These are phyloP conservation scores for Phylloporus arenicola DNA, from an alignment of 768 basidiomycete genomes.

Conservation along the genomic window DNA sequence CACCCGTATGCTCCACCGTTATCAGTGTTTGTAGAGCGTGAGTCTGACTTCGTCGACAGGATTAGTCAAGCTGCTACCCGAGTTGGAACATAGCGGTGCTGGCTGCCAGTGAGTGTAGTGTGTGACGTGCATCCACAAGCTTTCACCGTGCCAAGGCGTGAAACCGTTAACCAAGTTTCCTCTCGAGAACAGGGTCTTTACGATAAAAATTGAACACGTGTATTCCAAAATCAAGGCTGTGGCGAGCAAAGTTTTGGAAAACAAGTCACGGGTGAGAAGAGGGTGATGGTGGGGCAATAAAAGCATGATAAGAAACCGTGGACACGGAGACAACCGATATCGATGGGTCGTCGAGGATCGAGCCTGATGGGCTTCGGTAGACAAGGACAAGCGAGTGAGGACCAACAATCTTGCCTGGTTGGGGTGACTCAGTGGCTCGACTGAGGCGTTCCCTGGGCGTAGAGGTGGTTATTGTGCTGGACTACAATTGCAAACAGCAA, in stretches of 20 bases:
- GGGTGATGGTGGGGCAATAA: neutral
- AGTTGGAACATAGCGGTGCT: neutral
- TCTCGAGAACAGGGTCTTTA: neutral
- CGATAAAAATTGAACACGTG: neutral
- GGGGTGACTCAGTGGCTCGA: constrained; percentile 1
- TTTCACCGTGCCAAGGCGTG: neutral
- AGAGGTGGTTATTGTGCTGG: constrained; percentile 11
- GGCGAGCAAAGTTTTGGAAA: neutral
- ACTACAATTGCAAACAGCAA: constrained; percentile 13
- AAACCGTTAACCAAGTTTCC: neutral
- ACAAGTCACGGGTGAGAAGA: constrained; percentile 5
- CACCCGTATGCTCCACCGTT: constrained; percentile 2
- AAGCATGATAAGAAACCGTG: neutral
- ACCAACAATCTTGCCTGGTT: neutral
- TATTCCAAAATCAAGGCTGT: neutral
- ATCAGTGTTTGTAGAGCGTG: neutral
- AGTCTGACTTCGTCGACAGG: neutral
- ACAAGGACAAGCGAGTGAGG: neutral
- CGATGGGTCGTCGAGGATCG: constrained; percentile 14
- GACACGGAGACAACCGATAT: constrained; percentile 8
- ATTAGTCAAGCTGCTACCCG: constrained; percentile 6
- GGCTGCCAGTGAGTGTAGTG: neutral
- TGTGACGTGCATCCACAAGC: neutral
- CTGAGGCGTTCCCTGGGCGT: constrained; percentile 3
- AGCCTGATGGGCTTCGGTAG: neutral